Evolutionary conservation across 179 eudicot genomes (phyloP).

Genomic region (Silene coronaria): DNA sequence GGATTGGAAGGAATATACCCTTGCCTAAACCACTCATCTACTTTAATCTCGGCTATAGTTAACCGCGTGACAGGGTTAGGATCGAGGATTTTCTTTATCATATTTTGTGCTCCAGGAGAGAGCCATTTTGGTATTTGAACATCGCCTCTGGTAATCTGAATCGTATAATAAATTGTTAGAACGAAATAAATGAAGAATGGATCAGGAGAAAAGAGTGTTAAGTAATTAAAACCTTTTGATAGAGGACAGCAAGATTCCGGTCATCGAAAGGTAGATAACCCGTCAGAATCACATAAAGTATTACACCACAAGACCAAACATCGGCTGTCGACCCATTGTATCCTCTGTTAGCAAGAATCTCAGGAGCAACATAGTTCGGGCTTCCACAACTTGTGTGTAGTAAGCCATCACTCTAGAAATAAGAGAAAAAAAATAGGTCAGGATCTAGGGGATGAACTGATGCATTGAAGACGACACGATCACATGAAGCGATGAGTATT

Average conservation of each 20-base stretch:
- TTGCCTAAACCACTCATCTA: slow-evolving; percentile 69
- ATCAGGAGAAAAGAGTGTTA: too few relatives aligned
- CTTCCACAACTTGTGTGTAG: slow-evolving; percentile 98
- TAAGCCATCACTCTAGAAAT: slow-evolving; percentile 69
- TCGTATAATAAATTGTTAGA: not conserved
- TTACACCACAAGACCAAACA: slow-evolving; percentile 95
- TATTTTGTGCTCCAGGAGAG: slow-evolving; percentile 66
- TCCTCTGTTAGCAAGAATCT: slow-evolving; percentile 79
- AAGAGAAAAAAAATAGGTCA: not conserved
- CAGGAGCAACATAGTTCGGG: slow-evolving; percentile 98
- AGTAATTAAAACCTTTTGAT: slow-evolving; percentile 55
- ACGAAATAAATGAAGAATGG: not conserved
- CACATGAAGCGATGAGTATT: not conserved
- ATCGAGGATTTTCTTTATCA: slow-evolving; percentile 74
- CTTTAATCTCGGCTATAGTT: slow-evolving; percentile 66
- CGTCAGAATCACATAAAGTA: slow-evolving; percentile 77
- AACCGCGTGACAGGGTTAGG: slow-evolving; percentile 75
- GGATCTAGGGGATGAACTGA: slow-evolving; percentile 1
- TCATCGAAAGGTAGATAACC: slow-evolving; percentile 96
- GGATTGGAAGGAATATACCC: slow-evolving; percentile 52
- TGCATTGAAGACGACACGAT: not conserved
- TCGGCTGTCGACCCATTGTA: slow-evolving; percentile 84
- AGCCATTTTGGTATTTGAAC: slow-evolving; percentile 83
- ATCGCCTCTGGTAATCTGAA: slow-evolving; percentile 79
- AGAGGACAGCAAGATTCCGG: slow-evolving; percentile 84